Conservation (phyloP, 169 alveolate species). For the Eimeria mitis region DNA sequence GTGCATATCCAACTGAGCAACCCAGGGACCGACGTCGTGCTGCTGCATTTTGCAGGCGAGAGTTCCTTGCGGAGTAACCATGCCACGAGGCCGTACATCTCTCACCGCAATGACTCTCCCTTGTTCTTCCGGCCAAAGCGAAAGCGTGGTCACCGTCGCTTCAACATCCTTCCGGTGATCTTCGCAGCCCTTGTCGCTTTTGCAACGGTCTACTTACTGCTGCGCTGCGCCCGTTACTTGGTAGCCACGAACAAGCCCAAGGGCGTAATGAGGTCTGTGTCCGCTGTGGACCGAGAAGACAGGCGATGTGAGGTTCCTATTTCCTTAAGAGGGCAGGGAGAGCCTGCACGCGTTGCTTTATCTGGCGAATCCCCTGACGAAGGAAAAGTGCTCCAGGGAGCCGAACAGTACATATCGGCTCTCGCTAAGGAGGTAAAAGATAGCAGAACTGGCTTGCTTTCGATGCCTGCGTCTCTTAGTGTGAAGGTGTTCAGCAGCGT, state of each 20-base stretch:
- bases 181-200: not conserved
- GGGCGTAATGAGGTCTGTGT: not conserved
- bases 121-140: not conserved
- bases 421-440: not conserved
- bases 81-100: not conserved
- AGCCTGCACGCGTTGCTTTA: not conserved
- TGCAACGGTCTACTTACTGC: slow-evolving; percentile 7
- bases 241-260: not conserved
- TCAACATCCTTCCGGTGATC: not conserved
- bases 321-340: not conserved
- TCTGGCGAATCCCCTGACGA: not conserved
- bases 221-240: not conserved
- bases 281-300: not conserved
- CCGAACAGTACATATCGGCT: not conserved
- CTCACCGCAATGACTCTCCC: not conserved
- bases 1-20: not conserved
- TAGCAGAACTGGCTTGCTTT: not conserved
- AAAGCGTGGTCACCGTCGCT: not conserved
- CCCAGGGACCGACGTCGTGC: not conserved
- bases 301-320: not conserved
- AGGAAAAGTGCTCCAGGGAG: not conserved
- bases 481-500: not conserved
- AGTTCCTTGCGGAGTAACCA: not conserved
- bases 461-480: not conserved
- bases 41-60: not conserved